phyloP scores from a whole-genome alignment of 768 basidiomycete genomes.

The Hericium rajendrae region DNA sequence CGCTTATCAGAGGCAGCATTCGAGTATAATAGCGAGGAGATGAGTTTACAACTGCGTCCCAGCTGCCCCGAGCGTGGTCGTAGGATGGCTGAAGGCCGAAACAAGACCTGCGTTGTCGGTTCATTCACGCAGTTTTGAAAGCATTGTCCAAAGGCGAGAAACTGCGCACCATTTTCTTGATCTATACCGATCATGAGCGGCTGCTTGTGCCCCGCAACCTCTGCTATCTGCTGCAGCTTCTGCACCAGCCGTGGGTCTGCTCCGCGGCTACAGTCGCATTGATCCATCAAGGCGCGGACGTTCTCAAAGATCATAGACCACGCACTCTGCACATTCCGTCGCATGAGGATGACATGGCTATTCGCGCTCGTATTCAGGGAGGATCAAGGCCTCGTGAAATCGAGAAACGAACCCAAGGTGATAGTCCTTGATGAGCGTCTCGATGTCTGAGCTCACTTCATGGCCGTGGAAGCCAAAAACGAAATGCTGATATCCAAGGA shows the following conservation, averaged over 20 bases:
- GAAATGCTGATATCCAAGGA: constrained; percentile 40
- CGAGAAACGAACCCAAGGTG: constrained; percentile 37
- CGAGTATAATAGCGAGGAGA: constrained; percentile 1
- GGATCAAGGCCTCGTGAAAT: too few species aligned
- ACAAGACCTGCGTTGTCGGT: constrained; percentile 38
- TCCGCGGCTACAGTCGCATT: constrained; percentile 29
- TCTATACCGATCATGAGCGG: constrained; percentile 64
- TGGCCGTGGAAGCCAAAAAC: constrained; percentile 62
- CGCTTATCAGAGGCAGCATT: not conserved
- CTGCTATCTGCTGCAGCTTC: constrained; percentile 45
- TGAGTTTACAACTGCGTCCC: constrained; percentile 57
- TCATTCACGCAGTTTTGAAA: not conserved
- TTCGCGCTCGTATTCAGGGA: not conserved
- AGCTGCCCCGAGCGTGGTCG: constrained; percentile 23
- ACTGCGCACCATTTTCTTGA: constrained; percentile 56
- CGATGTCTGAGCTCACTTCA: constrained; percentile 40
- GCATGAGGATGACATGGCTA: constrained; percentile 58
- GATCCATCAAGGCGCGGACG: too few species aligned
- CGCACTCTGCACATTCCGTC: constrained; percentile 50
- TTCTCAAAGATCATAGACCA: not conserved
- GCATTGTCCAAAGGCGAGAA: not conserved
- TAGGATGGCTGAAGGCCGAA: constrained; percentile 46
- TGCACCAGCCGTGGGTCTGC: constrained; percentile 41
- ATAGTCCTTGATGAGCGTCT: constrained; percentile 50
- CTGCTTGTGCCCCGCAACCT: constrained; percentile 40